These are phyloP conservation scores for Immersiella caudata DNA, from an alignment of 495 filamentous ascomycete genomes.

Conservation along the genomic window DNA sequence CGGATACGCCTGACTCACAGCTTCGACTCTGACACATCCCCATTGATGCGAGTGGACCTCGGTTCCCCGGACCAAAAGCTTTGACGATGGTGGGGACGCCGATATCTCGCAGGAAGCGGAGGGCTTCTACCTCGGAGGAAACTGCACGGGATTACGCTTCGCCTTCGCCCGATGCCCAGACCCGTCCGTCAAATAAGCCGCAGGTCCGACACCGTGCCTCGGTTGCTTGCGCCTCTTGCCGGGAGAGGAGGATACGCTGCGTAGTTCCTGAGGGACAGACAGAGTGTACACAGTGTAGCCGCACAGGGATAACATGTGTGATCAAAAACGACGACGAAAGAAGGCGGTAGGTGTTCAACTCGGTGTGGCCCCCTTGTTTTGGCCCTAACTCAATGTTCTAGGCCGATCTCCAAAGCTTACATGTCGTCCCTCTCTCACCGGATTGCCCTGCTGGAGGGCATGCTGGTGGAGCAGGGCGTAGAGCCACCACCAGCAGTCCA, in stretches of 20 bases:
- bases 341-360: constrained; percentile 40
- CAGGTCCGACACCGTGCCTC: constrained; percentile 45
- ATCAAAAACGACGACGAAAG: constrained; percentile 62
- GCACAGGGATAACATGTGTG: constrained; percentile 53
- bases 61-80: background rate
- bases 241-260: constrained; percentile 58
- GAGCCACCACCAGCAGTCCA: constrained; percentile 53
- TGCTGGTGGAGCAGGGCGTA: constrained; percentile 53
- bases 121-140: constrained; percentile 33
- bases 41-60: background rate
- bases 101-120: constrained; percentile 25
- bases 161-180: constrained; percentile 26
- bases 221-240: constrained; percentile 46
- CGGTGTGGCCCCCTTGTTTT: background rate
- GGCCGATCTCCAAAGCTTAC: constrained; percentile 60
- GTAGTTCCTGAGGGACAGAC: constrained; percentile 55
- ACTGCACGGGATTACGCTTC: constrained; percentile 34
- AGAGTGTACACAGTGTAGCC: constrained; percentile 57
- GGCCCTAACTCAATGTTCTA: constrained; percentile 26
- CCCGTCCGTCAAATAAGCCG: constrained; percentile 34
- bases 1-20: background rate
- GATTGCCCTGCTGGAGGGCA: constrained; percentile 51
- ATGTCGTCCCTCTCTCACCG: constrained; percentile 57
- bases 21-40: background rate
- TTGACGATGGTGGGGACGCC: constrained; percentile 18